Percentiles rank a stretch among this genome's conserved stretches.
These are phyloP conservation scores for Starmerella asiatica DNA, from an alignment of 805 yeast species.

Conservation along the genomic window DNA sequence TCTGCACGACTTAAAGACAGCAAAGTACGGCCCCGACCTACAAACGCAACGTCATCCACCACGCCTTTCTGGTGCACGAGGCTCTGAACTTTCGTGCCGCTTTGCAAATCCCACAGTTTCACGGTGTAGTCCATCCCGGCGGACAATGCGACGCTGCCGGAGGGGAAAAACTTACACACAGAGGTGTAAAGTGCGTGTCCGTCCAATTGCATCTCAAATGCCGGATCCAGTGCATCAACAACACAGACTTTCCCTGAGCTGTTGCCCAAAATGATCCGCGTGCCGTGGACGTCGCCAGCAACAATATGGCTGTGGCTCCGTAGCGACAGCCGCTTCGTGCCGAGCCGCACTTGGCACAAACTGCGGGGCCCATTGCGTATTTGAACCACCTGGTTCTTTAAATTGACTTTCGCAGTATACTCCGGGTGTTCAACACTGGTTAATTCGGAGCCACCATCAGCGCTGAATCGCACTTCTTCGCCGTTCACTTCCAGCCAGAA, in stretches of 20 bases:
- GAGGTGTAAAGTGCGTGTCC: constrained; percentile 44
- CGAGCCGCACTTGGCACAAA: constrained; percentile 5
- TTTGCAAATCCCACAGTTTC: constrained; percentile 45
- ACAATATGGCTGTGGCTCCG: constrained; percentile 2
- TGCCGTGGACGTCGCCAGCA: constrained; percentile 8
- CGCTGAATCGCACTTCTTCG: constrained; percentile 10
- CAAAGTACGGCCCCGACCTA: constrained; percentile 58
- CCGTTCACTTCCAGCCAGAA: constrained; percentile 32
- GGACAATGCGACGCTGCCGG: constrained; percentile 46
- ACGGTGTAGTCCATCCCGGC: constrained; percentile 46
- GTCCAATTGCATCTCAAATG: constrained; percentile 21
- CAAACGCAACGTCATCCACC: constrained; percentile 37
- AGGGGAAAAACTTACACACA: constrained; percentile 43
- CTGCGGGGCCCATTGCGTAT: too few relatives aligned
- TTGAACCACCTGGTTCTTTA: too few relatives aligned
- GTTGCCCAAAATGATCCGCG: constrained; percentile 8
- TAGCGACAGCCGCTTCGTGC: constrained; percentile 1
- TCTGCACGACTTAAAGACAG: constrained; percentile 37
- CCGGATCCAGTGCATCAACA: constrained; percentile 1
- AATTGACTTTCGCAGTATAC: too few relatives aligned
- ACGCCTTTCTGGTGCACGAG: constrained; percentile 38
- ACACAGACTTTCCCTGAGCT: constrained; percentile 6
- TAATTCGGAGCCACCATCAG: too few relatives aligned
- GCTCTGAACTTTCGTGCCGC: constrained; percentile 34
- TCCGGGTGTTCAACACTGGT: constrained; percentile 12